Evolutionary conservation across 176 grass and related monocot species (phyloP), one percentile per base, ranked within the genome.

Genomic region (bread wheat (Triticum aestivum)): DNA sequence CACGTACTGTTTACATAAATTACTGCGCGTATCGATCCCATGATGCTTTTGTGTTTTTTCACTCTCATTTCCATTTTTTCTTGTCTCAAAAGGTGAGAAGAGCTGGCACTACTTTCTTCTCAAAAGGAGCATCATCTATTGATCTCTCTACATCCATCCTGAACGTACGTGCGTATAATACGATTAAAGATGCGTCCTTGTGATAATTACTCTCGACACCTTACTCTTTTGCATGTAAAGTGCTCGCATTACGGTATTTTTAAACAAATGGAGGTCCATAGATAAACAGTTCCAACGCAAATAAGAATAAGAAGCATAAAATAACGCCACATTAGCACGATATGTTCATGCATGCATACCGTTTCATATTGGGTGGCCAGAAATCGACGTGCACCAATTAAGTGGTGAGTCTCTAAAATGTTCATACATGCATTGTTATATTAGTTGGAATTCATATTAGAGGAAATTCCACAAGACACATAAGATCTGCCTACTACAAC

Each of bases 81-180:
- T 32, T 64, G 27, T 87, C 75, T 92, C 70, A 87, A 92, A 87
- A 75, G 69, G 75, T 81, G 47, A 62, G 79, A 86, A 87, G 69
- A 49, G 49, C 39, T 64, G 78, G 49, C 83, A 34, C 73, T 65
- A 6, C 75, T 89, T 83, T 89, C 18, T 82, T 85, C 77, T 85
- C 77, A 84, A 91, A 84, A 91, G 81, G 11, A 86, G 84, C 75
- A 70, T 33, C 34, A 70, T 33, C 23, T 3, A 12, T 51, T 39
- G 59, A 65, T 86, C 47, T 69, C 64, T 70, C 61, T 86, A 79
- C 64, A 24, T 79, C 56, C 23, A 58, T 62, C 47, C 4, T 54
- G 74, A 77, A 56, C 14, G 44, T 75, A 83, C 61, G 20, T 29
- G 56, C 20, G 32, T 56, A 77, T 41, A 33, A 56, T 77, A 56